Conservation (phyloP, 2,329 filamentous ascomycete genomes). For the Aspergillus bombycis region DNA sequence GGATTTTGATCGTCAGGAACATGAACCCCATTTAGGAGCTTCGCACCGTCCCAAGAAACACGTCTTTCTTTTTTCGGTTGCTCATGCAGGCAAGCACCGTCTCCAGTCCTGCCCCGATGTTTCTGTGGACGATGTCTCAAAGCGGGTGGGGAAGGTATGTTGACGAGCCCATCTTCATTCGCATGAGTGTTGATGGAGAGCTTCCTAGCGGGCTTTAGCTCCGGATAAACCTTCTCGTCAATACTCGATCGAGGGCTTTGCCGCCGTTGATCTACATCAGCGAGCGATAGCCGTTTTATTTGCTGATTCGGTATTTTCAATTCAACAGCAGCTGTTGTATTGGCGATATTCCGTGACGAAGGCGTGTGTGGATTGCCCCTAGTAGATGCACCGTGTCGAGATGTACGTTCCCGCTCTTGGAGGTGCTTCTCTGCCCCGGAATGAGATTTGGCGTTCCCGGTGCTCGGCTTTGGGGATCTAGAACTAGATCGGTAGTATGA, state of each 20-base stretch:
- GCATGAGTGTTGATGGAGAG: slow-evolving; percentile 36
- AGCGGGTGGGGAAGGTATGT: slow-evolving; percentile 43
- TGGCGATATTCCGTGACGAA: slow-evolving; percentile 29
- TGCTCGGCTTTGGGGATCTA: slow-evolving; percentile 20
- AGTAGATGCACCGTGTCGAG: slow-evolving; percentile 9
- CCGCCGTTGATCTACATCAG: slow-evolving; percentile 41
- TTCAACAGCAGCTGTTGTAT: slow-evolving; percentile 39
- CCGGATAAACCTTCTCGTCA: slow-evolving; percentile 37
- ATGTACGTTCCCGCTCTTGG: slow-evolving; percentile 12
- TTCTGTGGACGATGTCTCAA: slow-evolving; percentile 45
- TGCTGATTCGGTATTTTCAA: slow-evolving; percentile 42
- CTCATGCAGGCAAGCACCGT: slow-evolving; percentile 26
- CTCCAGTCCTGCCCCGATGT: slow-evolving; percentile 35
- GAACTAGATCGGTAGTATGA: slow-evolving; percentile 5
- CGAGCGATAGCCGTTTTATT: slow-evolving; percentile 44
- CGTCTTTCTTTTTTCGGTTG: slow-evolving; percentile 35
- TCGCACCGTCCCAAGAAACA: slow-evolving; percentile 45
- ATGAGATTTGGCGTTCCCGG: slow-evolving; percentile 9
- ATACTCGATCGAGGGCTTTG: slow-evolving; percentile 34
- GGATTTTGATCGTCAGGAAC: slow-evolving; percentile 18
- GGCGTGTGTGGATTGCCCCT: slow-evolving; percentile 31
- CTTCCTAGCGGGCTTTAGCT: slow-evolving; percentile 36
- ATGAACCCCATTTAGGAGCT: slow-evolving; percentile 34
- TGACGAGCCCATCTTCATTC: slow-evolving; percentile 28
- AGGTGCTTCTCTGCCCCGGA: slow-evolving; percentile 14